Base-by-base conservation (phyloP, 371 early-diverging fungal species). In the Circinella umbellata region DNA sequence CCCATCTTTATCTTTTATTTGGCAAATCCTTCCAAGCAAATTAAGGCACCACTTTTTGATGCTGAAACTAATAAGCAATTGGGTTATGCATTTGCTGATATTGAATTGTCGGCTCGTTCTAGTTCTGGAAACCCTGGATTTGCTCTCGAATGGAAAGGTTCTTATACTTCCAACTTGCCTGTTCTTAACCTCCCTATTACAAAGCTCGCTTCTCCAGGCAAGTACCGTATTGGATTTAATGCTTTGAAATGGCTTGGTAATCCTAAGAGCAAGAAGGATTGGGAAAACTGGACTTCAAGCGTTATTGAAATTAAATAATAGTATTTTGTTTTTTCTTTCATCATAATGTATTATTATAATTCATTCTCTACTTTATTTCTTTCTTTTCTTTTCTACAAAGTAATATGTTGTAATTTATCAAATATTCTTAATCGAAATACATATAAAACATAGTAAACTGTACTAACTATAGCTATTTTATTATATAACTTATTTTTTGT, bases 201-300 rank as follows among this genome's bases (percentile, higher is more conserved):
- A 7, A 13, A 69, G 8, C 66, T 34, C 11, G 78, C 64, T 6
- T 57, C 67, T n/a, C 53, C 70, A 34, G 83, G 83, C 17, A 74
- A 70, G 11, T 82, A 78, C 48, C 69, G 65, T 48, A 57, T 82
- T 36, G 54, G 61, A 18, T 17, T 71, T 36, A 68, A 72, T 49
- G 83, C 79, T 15, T 71, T 82, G 35, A 74, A 77, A 60, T 69
- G 74, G 51, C 69, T 80, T 35, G 83, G 83, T 9, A 53, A 77
- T 54, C 74, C 77, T 38, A 66, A 73, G 20, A 72, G 69, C 42
- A 27, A 61, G 7, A 13, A 48, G 11, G 80, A 82, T 51, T 77
- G 72, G 73, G 76, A 82, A 49, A 63, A 62, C 61, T 80, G 80
- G 80, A 70, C 64, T 15, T 78, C 82, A n/a, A 69, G 72, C 48